Evolutionary conservation across 805 yeast genomes (phyloP), one percentile per base, ranked within the genome.

Genomic region (Saturnispora dispora): DNA sequence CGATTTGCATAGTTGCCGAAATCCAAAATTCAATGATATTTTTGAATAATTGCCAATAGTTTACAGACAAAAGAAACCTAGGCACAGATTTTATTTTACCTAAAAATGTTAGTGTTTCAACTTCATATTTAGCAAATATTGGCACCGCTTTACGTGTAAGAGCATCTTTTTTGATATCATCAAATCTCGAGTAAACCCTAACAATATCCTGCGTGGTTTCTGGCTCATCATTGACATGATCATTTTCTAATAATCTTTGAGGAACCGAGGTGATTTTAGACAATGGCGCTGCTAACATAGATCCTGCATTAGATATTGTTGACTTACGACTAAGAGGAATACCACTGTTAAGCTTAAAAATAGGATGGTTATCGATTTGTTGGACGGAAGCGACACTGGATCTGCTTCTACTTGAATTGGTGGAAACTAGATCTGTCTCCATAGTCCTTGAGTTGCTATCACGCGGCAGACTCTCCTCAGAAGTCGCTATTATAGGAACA

Each of bases 1-100:
- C 85, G 0, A 96, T 95, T 32, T 89, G 74, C 30, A 70, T 57
- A 52, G 83, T 78, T 63, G 83, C 85, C 48, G 77, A 52, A 11
- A 56, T 40, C 58, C 58, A 55, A 32, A 55, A 40, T 17, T 33
- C 50, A 4, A 49, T 8, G 53, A 53, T 46, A 47, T 32, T 23
- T 39, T 48, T 44, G 18, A 52, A 44, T 6, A 46, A 23, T 3
- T 44, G 41, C 32, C 45, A 45, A 53, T 53, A 55, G 40, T 51
- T 47, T 6, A 55, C 36, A 17, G 48, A 43, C 23, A 22, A 25
- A 3, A 58, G n/a, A 5, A 27, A 20, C 11, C 36, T 35, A 6
- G 28, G 43, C 8, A 53, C 10, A 35, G 37, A 37, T 10, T 39
- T 45, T 4, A 54, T 9, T 32, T 47, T 48, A 7, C 37, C 37